Percentiles rank a stretch among this genome's conserved stretches.
Evolutionary conservation across 2,329 filamentous ascomycete genomes (phyloP).

Genomic region (Neofusicoccum ribis): DNA sequence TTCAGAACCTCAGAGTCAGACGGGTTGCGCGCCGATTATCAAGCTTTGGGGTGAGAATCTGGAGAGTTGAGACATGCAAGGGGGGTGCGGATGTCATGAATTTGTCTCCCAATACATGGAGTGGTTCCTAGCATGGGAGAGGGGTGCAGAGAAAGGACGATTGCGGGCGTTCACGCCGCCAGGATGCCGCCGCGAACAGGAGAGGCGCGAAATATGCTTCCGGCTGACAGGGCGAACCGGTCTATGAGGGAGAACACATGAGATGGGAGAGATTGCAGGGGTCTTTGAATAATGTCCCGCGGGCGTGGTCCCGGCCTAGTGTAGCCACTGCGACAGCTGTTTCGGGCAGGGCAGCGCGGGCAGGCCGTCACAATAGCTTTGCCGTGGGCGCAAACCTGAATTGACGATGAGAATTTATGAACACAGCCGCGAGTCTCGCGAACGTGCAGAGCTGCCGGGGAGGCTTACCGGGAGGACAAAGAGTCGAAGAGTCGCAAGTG

Average conservation of each 20-base stretch:
- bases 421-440: constrained; percentile 18
- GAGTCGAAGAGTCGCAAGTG: background rate
- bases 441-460: constrained; percentile 15
- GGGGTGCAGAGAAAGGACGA: constrained; percentile 10
- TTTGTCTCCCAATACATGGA: constrained; percentile 15
- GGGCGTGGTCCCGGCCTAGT: constrained; percentile 8
- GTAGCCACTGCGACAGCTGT: constrained; percentile 12
- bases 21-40: constrained; percentile 18
- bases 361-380: constrained; percentile 10
- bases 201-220: constrained; percentile 9
- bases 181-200: constrained; percentile 1
- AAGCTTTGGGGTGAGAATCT: constrained; percentile 13
- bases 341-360: constrained; percentile 14
- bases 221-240: background rate
- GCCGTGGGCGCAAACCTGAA: background rate
- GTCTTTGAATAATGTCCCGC: constrained; percentile 17
- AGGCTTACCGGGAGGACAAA: constrained; percentile 16
- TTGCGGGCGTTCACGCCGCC: background rate
- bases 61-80: constrained; percentile 21
- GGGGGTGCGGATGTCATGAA: constrained; percentile 12
- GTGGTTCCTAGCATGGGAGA: constrained; percentile 16
- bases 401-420: background rate
- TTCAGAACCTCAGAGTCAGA: constrained; percentile 16
- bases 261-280: constrained; percentile 18
- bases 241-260: background rate